Base-by-base conservation (phyloP, 2,329 filamentous ascomycete genomes). In the Stemphylium beticola region DNA sequence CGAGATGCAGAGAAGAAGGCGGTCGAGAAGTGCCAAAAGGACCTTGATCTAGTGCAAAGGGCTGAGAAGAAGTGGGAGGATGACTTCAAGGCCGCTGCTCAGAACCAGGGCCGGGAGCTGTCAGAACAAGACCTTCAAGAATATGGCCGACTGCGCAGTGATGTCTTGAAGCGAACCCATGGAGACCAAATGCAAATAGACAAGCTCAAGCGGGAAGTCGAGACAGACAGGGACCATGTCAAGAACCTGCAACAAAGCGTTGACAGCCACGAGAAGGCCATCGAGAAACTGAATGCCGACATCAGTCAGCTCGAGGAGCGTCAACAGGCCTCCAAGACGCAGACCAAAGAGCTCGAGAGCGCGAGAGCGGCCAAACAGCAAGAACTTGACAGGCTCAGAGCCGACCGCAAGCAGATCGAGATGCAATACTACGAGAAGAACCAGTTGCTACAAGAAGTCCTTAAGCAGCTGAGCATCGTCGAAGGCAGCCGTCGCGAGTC, bases 361-460 rank as follows among this genome's bases (percentile, higher is more conserved):
- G 89, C 95, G n/a, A 90, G 96, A 44, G 88, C 92, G 26, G 78
- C 81, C 20, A 98, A 96, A 80, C 96, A 96, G 78, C 96, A 93
- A 71, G 90, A 95, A 56, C 90, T 92, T 71, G 95, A 96, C 71
- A 85, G 88, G 48, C 60, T 72, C 17, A 53, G 62, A 42, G 68
- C 72, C 5, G 71, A 73, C 47, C 70, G 69, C 29, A 62, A 61
- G 49, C 65, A 67, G 49, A 87, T 90, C 8, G 89, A 91, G 48
- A 90, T 96, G 70, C 87, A 88, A 71, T 86, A 89, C 49, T 95
- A 90, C 0, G 95, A 98, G 71, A 84, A 96, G 2, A 93, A 99
- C 62, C 93, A 97, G 76, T 93, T 96, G 74, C 84, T 98, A 6
- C 87, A 91, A 58, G 90, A 93, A 54, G 87, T 92, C 26, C 86